Evolutionary conservation across 2,329 filamentous ascomycete genomes (phyloP).

Genomic region (Talaromyces verruculosus): DNA sequence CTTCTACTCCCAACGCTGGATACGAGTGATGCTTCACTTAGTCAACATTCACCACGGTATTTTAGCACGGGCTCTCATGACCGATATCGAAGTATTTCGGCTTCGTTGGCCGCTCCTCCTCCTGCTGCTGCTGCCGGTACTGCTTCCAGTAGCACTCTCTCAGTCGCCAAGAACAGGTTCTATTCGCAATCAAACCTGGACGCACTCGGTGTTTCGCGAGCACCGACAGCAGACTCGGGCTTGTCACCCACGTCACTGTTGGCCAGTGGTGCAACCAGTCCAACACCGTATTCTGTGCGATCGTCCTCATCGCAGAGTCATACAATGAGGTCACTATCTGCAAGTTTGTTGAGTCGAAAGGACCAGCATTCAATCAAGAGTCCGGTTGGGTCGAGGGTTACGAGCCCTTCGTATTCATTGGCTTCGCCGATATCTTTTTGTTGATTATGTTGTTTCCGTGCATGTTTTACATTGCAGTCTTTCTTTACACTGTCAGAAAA

Average conservation of each 20-base stretch:
- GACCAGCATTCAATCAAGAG: background rate
- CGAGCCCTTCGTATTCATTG: slow-evolving; percentile 14
- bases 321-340: slow-evolving; percentile 1
- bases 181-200: slow-evolving; percentile 12
- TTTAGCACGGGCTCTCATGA: slow-evolving; percentile 9
- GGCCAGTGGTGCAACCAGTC: background rate
- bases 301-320: background rate
- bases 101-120: background rate
- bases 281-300: background rate
- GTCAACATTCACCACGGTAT: background rate
- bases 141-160: background rate
- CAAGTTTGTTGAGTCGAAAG: slow-evolving; percentile 3
- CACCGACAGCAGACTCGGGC: slow-evolving; percentile 1
- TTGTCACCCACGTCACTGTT: slow-evolving; percentile 3
- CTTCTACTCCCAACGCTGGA: slow-evolving; percentile 4
- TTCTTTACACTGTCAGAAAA: background rate
- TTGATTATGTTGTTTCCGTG: background rate
- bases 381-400: background rate
- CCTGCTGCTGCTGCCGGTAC: background rate
- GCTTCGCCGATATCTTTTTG: slow-evolving; percentile 15
- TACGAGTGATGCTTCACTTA: background rate
- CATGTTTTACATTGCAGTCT: background rate
- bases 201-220: slow-evolving; percentile 12
- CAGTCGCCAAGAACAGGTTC: background rate
- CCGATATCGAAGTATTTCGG: slow-evolving; percentile 2